These are phyloP conservation scores for Emergomyces orientalis DNA, from an alignment of 2,329 filamentous ascomycete genomes.

Conservation along the genomic window DNA sequence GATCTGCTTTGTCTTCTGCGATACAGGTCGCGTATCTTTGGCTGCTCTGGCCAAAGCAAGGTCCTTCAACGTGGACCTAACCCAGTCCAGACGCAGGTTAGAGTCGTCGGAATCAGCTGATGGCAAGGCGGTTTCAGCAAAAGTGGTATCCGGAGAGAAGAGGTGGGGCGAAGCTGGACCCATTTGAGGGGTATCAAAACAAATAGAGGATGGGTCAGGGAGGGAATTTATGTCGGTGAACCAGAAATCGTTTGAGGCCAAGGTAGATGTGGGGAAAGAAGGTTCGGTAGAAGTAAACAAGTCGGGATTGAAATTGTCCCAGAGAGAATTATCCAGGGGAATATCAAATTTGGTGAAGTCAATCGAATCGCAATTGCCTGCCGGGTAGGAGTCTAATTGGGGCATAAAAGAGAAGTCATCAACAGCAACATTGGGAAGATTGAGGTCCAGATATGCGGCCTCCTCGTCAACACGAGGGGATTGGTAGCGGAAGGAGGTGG, in stretches of 20 bases:
- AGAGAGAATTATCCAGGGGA: not conserved
- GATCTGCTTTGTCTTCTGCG: constrained; percentile 33
- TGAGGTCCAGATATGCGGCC: not conserved
- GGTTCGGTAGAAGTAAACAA: not conserved
- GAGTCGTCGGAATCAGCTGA: constrained; percentile 7
- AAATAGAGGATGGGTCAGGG: not conserved
- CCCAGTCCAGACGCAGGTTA: constrained; percentile 11
- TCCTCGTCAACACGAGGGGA: constrained; percentile 1
- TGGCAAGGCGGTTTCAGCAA: not conserved
- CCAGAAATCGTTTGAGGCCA: not conserved
- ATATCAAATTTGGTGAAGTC: not conserved
- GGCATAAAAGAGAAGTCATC: not conserved
- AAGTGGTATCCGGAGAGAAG: not conserved
- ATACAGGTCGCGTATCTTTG: constrained; percentile 26
- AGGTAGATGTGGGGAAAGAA: not conserved
- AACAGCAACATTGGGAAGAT: not conserved
- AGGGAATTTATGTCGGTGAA: not conserved
- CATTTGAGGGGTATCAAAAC: not conserved
- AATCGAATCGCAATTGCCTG: not conserved
- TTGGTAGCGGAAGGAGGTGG: not conserved
- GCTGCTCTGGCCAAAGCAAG: constrained; percentile 33
- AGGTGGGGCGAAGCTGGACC: not conserved
- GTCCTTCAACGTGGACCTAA: constrained; percentile 20
- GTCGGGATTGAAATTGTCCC: not conserved
- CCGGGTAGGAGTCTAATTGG: not conserved